Percentiles rank a stretch among this genome's conserved stretches.
Evolutionary conservation across 2,329 filamentous ascomycete genomes (phyloP).

Genomic region (Pseudogymnoascus sp.): DNA sequence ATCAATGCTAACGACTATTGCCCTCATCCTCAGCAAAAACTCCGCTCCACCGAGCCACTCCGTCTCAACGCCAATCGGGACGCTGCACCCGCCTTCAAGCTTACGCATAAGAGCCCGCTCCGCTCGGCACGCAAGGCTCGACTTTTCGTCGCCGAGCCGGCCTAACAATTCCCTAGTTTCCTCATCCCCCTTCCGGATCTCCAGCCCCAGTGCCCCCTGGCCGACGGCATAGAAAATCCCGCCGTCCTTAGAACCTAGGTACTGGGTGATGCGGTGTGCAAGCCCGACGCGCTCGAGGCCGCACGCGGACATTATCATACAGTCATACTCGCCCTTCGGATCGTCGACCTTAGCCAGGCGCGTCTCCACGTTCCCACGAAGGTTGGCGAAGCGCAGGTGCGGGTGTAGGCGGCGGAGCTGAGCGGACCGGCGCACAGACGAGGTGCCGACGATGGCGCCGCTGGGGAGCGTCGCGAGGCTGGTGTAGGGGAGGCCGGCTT

Average conservation of each 20-base stretch:
- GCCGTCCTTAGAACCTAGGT: constrained; percentile 58
- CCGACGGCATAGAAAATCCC: constrained; percentile 84
- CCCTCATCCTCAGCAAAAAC: constrained; percentile 47
- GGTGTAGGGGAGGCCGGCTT: constrained; percentile 38
- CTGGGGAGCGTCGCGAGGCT: constrained; percentile 63
- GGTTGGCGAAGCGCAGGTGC: constrained; percentile 65
- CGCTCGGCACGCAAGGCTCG: constrained; percentile 63
- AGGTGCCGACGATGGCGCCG: constrained; percentile 77
- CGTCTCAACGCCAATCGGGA: constrained; percentile 86
- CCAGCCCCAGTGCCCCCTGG: constrained; percentile 78
- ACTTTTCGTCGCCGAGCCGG: constrained; percentile 54
- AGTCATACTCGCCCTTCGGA: constrained; percentile 58
- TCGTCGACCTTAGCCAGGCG: constrained; percentile 74
- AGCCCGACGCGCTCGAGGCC: constrained; percentile 69
- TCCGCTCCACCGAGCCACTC: constrained; percentile 46
- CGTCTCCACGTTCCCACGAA: constrained; percentile 84
- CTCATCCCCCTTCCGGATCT: constrained; percentile 65
- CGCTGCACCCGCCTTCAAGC: constrained; percentile 88
- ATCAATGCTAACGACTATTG: constrained; percentile 75
- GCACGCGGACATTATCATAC: constrained; percentile 78
- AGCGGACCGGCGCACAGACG: constrained; percentile 74
- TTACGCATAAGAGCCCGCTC: constrained; percentile 75
- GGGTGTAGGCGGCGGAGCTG: constrained; percentile 72
- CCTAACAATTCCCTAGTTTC: constrained; percentile 51
- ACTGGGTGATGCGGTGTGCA: constrained; percentile 64